Evolutionary conservation across 768 basidiomycete genomes (phyloP).

Genomic region (Amanita brunnescens): DNA sequence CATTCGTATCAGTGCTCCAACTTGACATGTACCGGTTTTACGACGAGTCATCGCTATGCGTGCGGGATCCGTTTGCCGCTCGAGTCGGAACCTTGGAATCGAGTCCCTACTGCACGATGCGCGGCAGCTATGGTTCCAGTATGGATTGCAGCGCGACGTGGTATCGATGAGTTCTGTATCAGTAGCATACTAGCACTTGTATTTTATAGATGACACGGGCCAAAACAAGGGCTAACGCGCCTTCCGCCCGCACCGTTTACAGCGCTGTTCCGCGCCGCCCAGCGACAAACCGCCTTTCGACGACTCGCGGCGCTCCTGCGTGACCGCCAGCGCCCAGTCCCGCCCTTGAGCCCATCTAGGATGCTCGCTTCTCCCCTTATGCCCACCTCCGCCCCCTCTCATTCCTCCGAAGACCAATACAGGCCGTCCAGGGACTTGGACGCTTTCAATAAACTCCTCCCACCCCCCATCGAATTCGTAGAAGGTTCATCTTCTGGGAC

Average conservation of each 20-base stretch:
- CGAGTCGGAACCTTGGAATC: too few species aligned
- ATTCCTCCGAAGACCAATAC: conserved; percentile 45
- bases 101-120: background rate
- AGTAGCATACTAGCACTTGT: background rate
- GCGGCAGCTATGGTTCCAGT: background rate
- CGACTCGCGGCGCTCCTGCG: too few species aligned
- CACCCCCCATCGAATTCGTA: conserved; percentile 74
- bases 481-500: conserved; percentile 78
- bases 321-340: background rate
- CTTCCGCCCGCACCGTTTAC: background rate
- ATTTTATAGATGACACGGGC: background rate
- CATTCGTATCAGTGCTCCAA: conserved; percentile 1
- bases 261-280: background rate
- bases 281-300: too few species aligned
- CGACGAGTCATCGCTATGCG: background rate
- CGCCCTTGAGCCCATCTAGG: conserved; percentile 14
- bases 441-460: conserved; percentile 68
- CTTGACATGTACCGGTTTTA: too few species aligned
- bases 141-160: too few species aligned
- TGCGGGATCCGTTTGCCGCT: background rate
- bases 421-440: conserved; percentile 65
- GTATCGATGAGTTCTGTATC: background rate
- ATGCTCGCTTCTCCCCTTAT: conserved; percentile 67
- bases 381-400: conserved; percentile 38
- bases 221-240: conserved; percentile 1